These are phyloP conservation scores for Chrysosporium keratinophilum DNA, from an alignment of 2,329 filamentous ascomycete species.

Conservation along the genomic window DNA sequence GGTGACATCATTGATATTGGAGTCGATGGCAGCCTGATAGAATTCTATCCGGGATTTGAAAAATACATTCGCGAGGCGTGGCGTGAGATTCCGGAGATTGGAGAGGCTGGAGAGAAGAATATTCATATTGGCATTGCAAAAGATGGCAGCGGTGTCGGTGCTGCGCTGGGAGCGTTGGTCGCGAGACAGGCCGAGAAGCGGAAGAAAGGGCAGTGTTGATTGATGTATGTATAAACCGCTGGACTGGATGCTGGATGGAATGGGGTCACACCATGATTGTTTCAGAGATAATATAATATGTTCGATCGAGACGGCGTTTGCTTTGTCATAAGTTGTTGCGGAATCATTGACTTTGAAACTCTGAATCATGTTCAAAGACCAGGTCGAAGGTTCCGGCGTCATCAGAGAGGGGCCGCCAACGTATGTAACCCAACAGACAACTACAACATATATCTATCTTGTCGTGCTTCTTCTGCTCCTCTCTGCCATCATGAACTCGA, in stretches of 20 bases:
- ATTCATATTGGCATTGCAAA: constrained; percentile 94
- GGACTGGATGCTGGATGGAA: background rate
- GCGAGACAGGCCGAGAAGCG: constrained; percentile 48
- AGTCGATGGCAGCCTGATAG: constrained; percentile 86
- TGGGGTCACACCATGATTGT: background rate
- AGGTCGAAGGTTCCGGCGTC: background rate
- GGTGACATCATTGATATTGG: constrained; percentile 76
- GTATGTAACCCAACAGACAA: background rate
- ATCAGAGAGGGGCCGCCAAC: background rate
- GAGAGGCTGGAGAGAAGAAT: constrained; percentile 65
- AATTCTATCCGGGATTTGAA: constrained; percentile 90
- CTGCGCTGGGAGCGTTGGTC: constrained; percentile 85
- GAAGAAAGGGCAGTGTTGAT: background rate
- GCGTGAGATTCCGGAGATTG: constrained; percentile 64
- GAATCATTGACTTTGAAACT: background rate
- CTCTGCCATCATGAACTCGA: background rate
- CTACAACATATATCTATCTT: background rate
- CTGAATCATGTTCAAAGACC: background rate
- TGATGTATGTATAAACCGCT: background rate
- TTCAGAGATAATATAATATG: background rate
- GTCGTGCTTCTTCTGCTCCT: background rate
- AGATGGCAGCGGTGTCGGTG: constrained; percentile 91
- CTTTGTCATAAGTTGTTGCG: background rate
- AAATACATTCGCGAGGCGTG: constrained; percentile 78
- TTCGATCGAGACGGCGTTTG: background rate